These are phyloP conservation scores for Coemansia sp. DNA, from an alignment of 192 early-diverging fungal genomes.

Conservation along the genomic window DNA sequence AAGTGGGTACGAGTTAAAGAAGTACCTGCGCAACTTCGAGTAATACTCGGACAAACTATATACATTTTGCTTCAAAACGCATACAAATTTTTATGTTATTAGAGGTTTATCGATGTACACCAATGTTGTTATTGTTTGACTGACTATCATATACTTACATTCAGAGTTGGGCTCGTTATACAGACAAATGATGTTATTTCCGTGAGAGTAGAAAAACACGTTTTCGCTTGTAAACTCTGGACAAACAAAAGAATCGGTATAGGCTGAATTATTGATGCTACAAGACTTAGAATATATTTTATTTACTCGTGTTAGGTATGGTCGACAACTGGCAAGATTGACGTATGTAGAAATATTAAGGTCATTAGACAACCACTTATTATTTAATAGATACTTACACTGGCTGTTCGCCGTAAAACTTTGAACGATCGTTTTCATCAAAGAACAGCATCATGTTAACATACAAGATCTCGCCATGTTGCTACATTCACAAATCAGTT, in stretches of 20 bases:
- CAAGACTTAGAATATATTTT: neutral
- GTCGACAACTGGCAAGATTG: no score
- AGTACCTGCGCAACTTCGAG: constrained; percentile 30
- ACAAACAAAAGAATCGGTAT: constrained; percentile 14
- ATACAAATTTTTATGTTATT: no score
- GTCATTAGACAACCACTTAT: no score
- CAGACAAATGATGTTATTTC: constrained; percentile 32
- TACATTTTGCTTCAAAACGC: no score
- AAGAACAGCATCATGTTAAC: constrained; percentile 26
- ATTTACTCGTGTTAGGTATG: no score
- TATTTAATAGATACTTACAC: constrained; percentile 6
- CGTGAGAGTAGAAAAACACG: constrained; percentile 36
- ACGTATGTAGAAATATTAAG: no score
- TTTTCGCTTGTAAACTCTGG: constrained; percentile 21
- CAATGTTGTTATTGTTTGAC: no score
- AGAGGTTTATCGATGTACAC: no score
- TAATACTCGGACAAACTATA: constrained; percentile 20
- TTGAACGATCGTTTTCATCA: constrained; percentile 25
- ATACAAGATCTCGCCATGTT: constrained; percentile 40
- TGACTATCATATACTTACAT: no score
- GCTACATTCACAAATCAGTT: constrained; percentile 17
- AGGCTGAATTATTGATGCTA: constrained; percentile 14
- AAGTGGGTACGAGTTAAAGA: constrained; percentile 20
- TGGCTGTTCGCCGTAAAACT: neutral
- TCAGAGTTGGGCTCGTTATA: constrained; percentile 16